These are phyloP conservation scores for Colletotrichum sp. DNA, from an alignment of 2,329 filamentous ascomycete species.

Conservation along the genomic window DNA sequence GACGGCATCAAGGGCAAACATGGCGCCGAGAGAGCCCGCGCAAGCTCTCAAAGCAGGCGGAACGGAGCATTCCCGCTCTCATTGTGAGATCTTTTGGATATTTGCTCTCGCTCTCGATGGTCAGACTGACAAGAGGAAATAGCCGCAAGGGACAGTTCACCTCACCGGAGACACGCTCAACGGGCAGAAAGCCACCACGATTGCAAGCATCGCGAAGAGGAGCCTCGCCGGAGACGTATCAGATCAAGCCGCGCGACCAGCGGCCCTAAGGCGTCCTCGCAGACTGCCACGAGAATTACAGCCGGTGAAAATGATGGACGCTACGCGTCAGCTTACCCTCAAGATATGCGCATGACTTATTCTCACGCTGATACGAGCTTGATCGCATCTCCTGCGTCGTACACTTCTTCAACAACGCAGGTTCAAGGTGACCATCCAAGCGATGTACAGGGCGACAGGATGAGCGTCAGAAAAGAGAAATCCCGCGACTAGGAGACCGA, in stretches of 20 bases:
- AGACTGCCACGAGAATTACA: neutral
- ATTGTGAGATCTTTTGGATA: neutral
- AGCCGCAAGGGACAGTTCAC: neutral
- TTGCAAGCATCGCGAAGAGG: neutral
- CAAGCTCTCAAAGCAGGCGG: neutral
- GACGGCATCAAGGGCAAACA: neutral
- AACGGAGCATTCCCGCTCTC: neutral
- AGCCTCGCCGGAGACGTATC: constrained; percentile 13
- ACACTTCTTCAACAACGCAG: neutral
- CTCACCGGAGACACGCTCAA: neutral
- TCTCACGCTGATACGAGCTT: neutral
- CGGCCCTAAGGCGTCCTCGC: neutral
- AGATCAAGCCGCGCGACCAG: constrained; percentile 9
- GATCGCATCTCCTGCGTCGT: neutral
- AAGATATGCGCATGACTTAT: neutral
- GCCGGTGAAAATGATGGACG: neutral
- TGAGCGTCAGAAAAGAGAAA: neutral
- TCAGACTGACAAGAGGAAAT: neutral
- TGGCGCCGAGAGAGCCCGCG: neutral
- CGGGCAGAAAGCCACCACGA: neutral
- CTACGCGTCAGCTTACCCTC: neutral
- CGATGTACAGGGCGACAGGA: neutral
- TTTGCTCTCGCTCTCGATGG: neutral
- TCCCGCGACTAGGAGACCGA: neutral
- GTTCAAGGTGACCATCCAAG: neutral